Base-by-base conservation (phyloP, 768 basidiomycete genomes). In the Mycena albidolilacea region DNA sequence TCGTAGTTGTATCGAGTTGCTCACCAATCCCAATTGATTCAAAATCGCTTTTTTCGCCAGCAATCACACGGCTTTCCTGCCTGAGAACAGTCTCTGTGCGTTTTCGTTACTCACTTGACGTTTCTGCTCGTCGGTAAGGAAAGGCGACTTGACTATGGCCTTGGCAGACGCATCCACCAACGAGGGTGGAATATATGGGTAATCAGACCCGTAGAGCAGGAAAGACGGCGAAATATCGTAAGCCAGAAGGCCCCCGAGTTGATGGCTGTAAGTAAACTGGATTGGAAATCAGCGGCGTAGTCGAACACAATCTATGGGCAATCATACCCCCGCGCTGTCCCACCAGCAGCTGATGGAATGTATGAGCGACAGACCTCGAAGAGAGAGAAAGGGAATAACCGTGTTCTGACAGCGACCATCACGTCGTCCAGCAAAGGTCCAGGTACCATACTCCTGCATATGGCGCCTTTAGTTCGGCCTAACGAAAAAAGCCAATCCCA, bases 241-340 rank as follows among this genome's bases (percentile, higher is more conserved):
- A 19, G 67, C 72, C 55, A 73, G 54, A 8, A 73, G 57, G 7
- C 72, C 67, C 6, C 61, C 72, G 7, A 73, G 54, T 43, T 73
- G 72, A 48, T 73, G 72, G 6, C n/a, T 37, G 57, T 67, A 72
- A 5, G 71, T 72, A 35, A 68, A 44, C 71, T 72, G 23, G 19
- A 63, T 38, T 17, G 19, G n/a, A 14, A 9, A 39, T 61, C 59
- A 72, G 12, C 54, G 7, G 9, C 10, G 37, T 17, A 37, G 21
- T n/a, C 35, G n/a, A 21, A 35, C 8, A 19, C 44, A n/a, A 21
- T 55, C 2, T 35, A 44, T 5, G 23, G 1, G 15, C 7, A 37
- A 5, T 0, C 64, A 8, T 72, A 68, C 71, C 17, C 72, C 72
- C 9, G 72, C 72, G 37, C 67, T 73, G 52, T 73, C 72, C 72